These are phyloP conservation scores for Dipteronia dyeriana DNA, from an alignment of 345 rosid species.

Conservation along the genomic window DNA sequence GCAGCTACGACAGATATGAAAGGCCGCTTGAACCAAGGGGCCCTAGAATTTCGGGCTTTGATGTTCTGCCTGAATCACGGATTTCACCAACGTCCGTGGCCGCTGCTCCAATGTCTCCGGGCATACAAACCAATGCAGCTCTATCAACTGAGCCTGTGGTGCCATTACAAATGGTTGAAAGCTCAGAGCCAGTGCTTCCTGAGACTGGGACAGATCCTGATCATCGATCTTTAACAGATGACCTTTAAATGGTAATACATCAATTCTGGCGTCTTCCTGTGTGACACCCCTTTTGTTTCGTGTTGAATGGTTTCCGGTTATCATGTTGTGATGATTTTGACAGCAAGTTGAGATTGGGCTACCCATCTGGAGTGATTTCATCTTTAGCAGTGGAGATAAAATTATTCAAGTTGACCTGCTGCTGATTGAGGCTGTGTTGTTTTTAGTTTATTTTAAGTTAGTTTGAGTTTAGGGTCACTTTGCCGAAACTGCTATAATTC, in stretches of 20 bases:
- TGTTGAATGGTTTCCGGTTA: neutral
- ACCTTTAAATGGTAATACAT: constrained; percentile 1
- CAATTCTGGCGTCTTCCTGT: neutral
- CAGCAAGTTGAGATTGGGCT: neutral
- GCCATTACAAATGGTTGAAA: constrained; percentile 14
- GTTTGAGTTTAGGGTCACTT: neutral
- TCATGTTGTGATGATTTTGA: neutral
- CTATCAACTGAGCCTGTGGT: constrained; percentile 18
- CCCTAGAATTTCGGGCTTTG: constrained; percentile 23
- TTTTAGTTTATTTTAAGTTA: neutral
- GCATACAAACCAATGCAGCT: constrained; percentile 19
- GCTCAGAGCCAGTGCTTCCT: constrained; percentile 20
- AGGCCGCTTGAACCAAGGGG: constrained; percentile 40
- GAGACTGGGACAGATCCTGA: constrained; percentile 20
- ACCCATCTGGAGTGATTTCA: neutral
- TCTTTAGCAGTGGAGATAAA: neutral
- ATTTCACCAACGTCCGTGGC: constrained; percentile 21
- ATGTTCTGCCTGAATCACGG: constrained; percentile 29
- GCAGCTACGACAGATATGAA: constrained; percentile 46
- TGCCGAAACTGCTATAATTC: neutral
- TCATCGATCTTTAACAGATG: constrained; percentile 10
- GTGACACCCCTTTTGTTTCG: neutral
- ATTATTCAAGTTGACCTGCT: neutral
- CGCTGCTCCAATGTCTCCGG: constrained; percentile 28
- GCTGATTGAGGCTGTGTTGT: constrained; percentile 1